Conservation (phyloP, 257 asterid species). For the Leonotis leonurus region DNA sequence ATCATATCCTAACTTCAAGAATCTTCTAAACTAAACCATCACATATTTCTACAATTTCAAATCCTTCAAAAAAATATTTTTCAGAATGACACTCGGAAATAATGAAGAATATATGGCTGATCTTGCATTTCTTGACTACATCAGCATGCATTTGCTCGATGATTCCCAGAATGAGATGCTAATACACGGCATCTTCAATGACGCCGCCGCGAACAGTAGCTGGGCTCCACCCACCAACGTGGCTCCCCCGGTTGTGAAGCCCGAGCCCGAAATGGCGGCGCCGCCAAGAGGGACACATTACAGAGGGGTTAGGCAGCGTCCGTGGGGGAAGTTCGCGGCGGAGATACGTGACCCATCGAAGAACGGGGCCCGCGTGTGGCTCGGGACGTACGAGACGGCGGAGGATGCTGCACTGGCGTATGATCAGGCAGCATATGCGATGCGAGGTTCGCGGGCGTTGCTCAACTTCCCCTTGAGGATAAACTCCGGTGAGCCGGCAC, state of each 20-base stretch:
- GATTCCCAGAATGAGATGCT: constrained; percentile 19
- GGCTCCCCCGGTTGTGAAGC: not conserved
- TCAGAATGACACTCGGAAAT: not conserved
- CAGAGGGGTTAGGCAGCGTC: constrained; percentile 35
- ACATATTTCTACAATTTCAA: not conserved
- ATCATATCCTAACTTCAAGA: not conserved
- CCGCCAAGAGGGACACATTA: constrained; percentile 17
- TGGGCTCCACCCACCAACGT: not conserved
- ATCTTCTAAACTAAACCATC: not conserved
- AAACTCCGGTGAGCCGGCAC: constrained; percentile 37
- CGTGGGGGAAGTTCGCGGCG: constrained; percentile 42
- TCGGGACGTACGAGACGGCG: constrained; percentile 36
- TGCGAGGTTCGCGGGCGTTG: constrained; percentile 36
- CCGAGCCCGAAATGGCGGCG: constrained; percentile 8
- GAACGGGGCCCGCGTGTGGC: constrained; percentile 36
- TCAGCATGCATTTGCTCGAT: constrained; percentile 24
- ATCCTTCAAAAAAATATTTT: not conserved
- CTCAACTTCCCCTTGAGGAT: constrained; percentile 36
- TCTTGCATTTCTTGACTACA: constrained; percentile 27
- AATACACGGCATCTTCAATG: not conserved
- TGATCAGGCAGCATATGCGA: constrained; percentile 29
- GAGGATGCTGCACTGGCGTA: constrained; percentile 38
- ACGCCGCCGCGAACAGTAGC: constrained; percentile 7
- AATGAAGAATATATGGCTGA: constrained; percentile 13
- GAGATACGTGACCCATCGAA: constrained; percentile 33